Evolutionary conservation across 176 grass and related monocot species (phyloP), one percentile per base, ranked within the genome.

Genomic region (Dactylis glomerata): DNA sequence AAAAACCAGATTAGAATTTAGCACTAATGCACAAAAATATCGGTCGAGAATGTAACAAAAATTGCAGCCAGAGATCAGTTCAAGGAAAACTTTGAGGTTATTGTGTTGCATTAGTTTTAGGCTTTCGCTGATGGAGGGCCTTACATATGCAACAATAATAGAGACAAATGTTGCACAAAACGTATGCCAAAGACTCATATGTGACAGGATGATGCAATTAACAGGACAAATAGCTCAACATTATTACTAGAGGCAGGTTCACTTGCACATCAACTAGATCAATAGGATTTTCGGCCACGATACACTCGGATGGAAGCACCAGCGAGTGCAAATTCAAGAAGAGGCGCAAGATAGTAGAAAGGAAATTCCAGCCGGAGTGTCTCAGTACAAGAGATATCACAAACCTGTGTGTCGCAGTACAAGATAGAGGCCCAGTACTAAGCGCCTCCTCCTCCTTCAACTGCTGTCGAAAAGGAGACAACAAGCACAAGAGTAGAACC

Each of bases 371-470:
- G 26, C 26, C 26, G 13, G 58, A 2, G 58, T 62, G 12, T 62
- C 26, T 15, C 1, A 30, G 1, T 30, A 62, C 28, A 64, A 34
- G 16, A 65, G 15, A 17, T 32, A 33, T 30, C 2, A 32, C 62
- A 5, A 65, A 65, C 62, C 62, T 65, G 62, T 19, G 62, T 90
- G n/a, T 90, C 91, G 50, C 84, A 85, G 77, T 90, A 67, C 91
- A 92, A 7, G 87, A 92, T 0, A 92, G 87, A 56, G 91, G 91
- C 11, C 91, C 91, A 0, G 87, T 92, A 66, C 84, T 87, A 72
- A 92, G 87, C 75, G 89, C 91, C 45, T 92, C 91, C 45, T 90
- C 91, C 85, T 92, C 87, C 87, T 92, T 90, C 57, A 36, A 84
- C 87, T 87, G 78, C 44, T 28, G 23, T 45, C 62, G 6, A 10